These are phyloP conservation scores for Diutina neorugosa DNA, from an alignment of 1,139 yeast species.

Conservation along the genomic window DNA sequence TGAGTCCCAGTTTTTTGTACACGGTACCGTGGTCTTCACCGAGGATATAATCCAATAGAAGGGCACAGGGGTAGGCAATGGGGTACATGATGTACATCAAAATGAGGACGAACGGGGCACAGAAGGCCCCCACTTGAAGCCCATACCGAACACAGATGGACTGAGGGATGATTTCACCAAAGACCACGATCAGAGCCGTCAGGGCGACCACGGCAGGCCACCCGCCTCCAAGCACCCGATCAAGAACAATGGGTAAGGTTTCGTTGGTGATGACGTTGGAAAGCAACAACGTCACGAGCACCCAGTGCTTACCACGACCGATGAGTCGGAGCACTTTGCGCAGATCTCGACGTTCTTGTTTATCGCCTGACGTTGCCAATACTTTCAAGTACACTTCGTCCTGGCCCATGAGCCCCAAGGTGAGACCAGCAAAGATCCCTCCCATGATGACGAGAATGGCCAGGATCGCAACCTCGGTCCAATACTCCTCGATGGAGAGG, in stretches of 20 bases:
- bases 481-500: constrained; percentile 21
- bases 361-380: constrained; percentile 46
- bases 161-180: constrained; percentile 96
- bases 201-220: constrained; percentile 94
- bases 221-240: constrained; percentile 90
- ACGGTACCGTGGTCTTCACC: constrained; percentile 97
- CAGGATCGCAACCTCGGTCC: constrained; percentile 47
- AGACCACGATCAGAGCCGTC: constrained; percentile 83
- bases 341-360: constrained; percentile 59
- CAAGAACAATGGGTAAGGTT: constrained; percentile 86
- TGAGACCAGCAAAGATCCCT: constrained; percentile 92
- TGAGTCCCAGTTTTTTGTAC: constrained; percentile 84
- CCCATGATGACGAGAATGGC: constrained; percentile 69
- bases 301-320: constrained; percentile 91
- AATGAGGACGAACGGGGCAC: constrained; percentile 74
- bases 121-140: constrained; percentile 78
- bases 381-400: constrained; percentile 85
- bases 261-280: constrained; percentile 92
- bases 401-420: constrained; percentile 94
- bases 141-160: constrained; percentile 89
- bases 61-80: constrained; percentile 82
- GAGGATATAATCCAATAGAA: constrained; percentile 63
- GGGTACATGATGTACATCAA: constrained; percentile 91
- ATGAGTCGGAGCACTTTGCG: constrained; percentile 59
- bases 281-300: constrained; percentile 77